Conservation (phyloP, 495 filamentous ascomycete species). For the Penicillium crystallinum region DNA sequence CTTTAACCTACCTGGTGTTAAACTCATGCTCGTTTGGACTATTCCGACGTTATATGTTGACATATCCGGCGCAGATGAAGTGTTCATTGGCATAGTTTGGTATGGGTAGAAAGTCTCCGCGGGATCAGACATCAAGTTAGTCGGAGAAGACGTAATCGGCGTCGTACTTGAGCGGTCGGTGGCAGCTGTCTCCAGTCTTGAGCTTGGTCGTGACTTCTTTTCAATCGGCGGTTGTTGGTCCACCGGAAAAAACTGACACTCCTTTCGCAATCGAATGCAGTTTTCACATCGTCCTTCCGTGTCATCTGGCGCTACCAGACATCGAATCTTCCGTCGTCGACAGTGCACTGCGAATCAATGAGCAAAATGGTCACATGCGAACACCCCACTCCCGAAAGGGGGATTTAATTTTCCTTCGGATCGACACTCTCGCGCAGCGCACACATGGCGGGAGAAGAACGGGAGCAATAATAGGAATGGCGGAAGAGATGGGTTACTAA, state of each 20-base stretch:
- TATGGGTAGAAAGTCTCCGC: slow-evolving; percentile 42
- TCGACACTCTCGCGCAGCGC: background rate
- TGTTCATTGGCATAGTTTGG: slow-evolving; percentile 32
- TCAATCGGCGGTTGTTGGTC: slow-evolving; percentile 70
- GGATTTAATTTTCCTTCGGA: background rate
- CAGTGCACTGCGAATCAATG: slow-evolving; percentile 66
- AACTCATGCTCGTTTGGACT: slow-evolving; percentile 32
- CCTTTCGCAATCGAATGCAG: slow-evolving; percentile 93
- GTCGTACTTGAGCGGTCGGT: slow-evolving; percentile 41
- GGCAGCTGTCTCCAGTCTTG: slow-evolving; percentile 38
- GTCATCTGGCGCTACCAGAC: slow-evolving; percentile 74
- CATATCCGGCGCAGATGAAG: slow-evolving; percentile 33
- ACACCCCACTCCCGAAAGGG: background rate
- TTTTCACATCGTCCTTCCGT: slow-evolving; percentile 82
- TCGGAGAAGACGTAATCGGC: slow-evolving; percentile 38
- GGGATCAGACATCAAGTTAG: slow-evolving; percentile 26
- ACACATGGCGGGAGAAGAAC: too few relatives aligned
- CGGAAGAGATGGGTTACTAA: slow-evolving; percentile 48
- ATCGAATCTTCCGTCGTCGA: slow-evolving; percentile 91
- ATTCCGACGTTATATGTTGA: slow-evolving; percentile 26
- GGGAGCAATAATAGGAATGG: background rate
- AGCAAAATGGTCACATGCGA: slow-evolving; percentile 7
- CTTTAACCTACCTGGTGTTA: slow-evolving; percentile 33
- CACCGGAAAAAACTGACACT: slow-evolving; percentile 91
- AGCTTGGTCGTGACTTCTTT: slow-evolving; percentile 45